Conservation (phyloP, 805 yeast species). For the Candida sonorensis region DNA sequence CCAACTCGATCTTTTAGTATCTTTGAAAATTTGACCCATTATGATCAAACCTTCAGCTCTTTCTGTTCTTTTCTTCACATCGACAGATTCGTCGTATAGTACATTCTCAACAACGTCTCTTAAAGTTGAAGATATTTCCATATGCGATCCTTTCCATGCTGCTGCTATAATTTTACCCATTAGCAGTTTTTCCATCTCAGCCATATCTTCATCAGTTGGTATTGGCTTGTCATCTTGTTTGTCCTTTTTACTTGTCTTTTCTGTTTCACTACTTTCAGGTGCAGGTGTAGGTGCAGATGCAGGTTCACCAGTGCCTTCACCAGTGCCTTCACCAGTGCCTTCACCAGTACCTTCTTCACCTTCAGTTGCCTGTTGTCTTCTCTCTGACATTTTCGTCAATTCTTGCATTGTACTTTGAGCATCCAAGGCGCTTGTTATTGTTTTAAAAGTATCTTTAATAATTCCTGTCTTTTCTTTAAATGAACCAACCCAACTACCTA, state of each 20-base stretch:
- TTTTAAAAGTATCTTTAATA: slow-evolving; percentile 76
- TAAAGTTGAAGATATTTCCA: slow-evolving; percentile 74
- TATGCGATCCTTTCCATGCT: slow-evolving; percentile 91
- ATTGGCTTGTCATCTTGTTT: slow-evolving; percentile 20
- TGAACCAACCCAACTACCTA: slow-evolving; percentile 75
- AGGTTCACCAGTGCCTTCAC: slow-evolving; percentile 1
- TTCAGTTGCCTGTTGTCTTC: slow-evolving; percentile 23
- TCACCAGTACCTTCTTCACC: slow-evolving; percentile 22
- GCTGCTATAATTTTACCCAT: slow-evolving; percentile 89
- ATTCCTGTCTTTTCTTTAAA: slow-evolving; percentile 80
- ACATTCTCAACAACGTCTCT: slow-evolving; percentile 79
- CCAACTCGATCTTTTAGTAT: slow-evolving; percentile 67
- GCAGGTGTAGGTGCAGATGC: slow-evolving; percentile 1
- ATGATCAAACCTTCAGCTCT: slow-evolving; percentile 76
- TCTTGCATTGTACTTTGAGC: slow-evolving; percentile 77
- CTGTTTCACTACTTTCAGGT: background rate
- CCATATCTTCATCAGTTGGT: slow-evolving; percentile 50
- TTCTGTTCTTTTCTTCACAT: slow-evolving; percentile 52
- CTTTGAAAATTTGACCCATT: slow-evolving; percentile 63
- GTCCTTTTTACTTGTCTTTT: slow-evolving; percentile 17
- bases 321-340: background rate
- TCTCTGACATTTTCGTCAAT: slow-evolving; percentile 64
- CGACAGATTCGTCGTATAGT: slow-evolving; percentile 58
- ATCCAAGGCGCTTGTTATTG: slow-evolving; percentile 78
- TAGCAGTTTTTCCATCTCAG: slow-evolving; percentile 72